Base-by-base conservation (phyloP, 1,139 yeast species). In the Geotrichum cucujoidarum region DNA sequence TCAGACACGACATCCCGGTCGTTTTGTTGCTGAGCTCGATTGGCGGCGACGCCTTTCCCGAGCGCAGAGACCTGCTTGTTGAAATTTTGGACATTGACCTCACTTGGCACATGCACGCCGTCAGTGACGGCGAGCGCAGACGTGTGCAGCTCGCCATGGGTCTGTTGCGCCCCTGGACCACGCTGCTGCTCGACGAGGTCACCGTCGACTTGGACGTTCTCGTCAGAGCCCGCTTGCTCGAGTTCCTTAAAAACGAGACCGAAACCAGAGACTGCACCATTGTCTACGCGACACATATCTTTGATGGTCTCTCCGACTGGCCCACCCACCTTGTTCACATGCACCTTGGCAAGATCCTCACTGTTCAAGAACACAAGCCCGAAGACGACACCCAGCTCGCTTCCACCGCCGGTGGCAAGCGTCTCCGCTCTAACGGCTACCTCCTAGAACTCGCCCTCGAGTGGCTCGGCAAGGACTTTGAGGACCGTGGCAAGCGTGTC, bases 61-160 rank as follows among this genome's bases (percentile, higher is more conserved):
- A 83, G 27, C 75, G 97, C 59, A 74, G 97, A 48, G 92, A 89
- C 59, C 71, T 74, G 57, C 74, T 92, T 55, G 73, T 92, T 44
- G 77, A 79, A 32, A 75, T 92, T 48, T 70, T 92, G 57, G 97
- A 90, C 59, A 82, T 92, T 52, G 95, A 90, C 61, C 75, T 88
- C 30, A 72, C 74, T 21, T 92, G 98, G 98, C 80, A 90, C 57
- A 90, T 92, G 97, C 86, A 87, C 58, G 78, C 77, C 42, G 82
- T 90, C 40, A 83, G 95, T 43, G 98, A 92, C 65, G 98, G 98
- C 25, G 97, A 92, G 64, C 76, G 97, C 53, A 75, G 98, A 56
- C 72, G 98, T 50, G 97, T 92, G 1, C 98, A 92, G 62, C 71
- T 92, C 53, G 88, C 83, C 35, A 89, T 92, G 95, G 98, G 98